These are phyloP conservation scores for Mucor circinelloides DNA, from an alignment of 371 early-diverging fungal genomes.

Conservation along the genomic window DNA sequence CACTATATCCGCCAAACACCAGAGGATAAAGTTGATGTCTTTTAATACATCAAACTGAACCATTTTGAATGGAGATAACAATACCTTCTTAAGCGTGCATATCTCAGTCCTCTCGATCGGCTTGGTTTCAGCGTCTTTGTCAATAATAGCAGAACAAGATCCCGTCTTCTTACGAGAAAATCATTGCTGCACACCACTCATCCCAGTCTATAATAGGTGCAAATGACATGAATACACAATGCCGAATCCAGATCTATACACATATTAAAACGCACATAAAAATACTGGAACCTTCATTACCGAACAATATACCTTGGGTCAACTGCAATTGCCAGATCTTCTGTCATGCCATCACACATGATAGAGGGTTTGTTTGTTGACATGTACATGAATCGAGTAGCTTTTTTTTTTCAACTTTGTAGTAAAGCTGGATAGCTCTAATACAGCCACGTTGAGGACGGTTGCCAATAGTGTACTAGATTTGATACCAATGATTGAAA, in stretches of 20 bases:
- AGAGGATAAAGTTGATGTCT: conserved; percentile 21
- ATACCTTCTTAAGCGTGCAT: background rate
- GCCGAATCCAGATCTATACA: background rate
- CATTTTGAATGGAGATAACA: background rate
- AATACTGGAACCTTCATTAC: conserved; percentile 48
- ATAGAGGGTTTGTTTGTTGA: background rate
- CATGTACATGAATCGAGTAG: background rate
- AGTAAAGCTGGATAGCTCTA: conserved; percentile 18
- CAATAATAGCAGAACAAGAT: background rate
- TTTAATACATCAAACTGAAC: conserved; percentile 9
- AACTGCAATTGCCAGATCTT: conserved; percentile 35
- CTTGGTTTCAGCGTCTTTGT: background rate
- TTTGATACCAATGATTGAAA: conserved; percentile 21
- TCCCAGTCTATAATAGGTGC: background rate
- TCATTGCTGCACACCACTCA: conserved; percentile 56
- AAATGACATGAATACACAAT: background rate
- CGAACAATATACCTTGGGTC: conserved; percentile 32
- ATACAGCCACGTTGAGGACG: conserved; percentile 8
- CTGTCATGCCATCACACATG: conserved; percentile 1
- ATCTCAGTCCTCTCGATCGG: background rate
- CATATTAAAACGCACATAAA: conserved; percentile 17
- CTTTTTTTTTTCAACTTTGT: background rate
- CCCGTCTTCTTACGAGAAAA: conserved; percentile 56
- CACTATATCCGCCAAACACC: conserved; percentile 28
- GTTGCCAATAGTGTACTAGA: background rate